Conservation (phyloP, 805 yeast genomes). For the Kregervanrija delftensis region DNA sequence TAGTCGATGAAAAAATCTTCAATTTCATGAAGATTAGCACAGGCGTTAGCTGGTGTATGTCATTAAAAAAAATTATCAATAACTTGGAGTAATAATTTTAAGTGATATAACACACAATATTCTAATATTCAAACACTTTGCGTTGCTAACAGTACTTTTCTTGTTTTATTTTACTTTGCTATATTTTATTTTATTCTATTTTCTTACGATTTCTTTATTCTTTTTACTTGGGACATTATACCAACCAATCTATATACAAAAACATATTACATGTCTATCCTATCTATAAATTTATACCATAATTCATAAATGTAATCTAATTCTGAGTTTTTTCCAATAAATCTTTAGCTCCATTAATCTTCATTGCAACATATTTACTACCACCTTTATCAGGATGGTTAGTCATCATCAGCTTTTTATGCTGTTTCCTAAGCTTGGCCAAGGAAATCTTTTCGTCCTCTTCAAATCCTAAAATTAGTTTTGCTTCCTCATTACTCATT, state of each 20-base stretch:
- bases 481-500: slow-evolving; percentile 69
- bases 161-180: too few species aligned
- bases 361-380: slow-evolving; percentile 71
- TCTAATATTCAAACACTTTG: too few species aligned
- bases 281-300: too few species aligned
- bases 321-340: slow-evolving; percentile 49
- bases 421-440: slow-evolving; percentile 57
- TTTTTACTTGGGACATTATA: too few species aligned
- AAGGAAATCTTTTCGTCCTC: slow-evolving; percentile 44
- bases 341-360: slow-evolving; percentile 82
- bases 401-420: slow-evolving; percentile 67
- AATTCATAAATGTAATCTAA: too few species aligned
- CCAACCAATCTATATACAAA: too few species aligned
- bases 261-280: too few species aligned
- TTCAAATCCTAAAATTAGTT: slow-evolving; percentile 53
- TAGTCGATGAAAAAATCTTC: slow-evolving; percentile 30
- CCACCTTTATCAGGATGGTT: slow-evolving; percentile 93
- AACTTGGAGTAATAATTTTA: too few species aligned
- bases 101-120: too few species aligned
- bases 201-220: too few species aligned
- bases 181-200: too few species aligned
- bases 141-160: too few species aligned
- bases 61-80: neutral
- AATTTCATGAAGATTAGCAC: slow-evolving; percentile 52
- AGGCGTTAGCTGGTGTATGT: slow-evolving; percentile 54